Percentiles rank a stretch among this genome's conserved stretches.
phyloP scores from a whole-genome alignment of 345 rosid genomes.

The Rhodomyrtus tomentosa region DNA sequence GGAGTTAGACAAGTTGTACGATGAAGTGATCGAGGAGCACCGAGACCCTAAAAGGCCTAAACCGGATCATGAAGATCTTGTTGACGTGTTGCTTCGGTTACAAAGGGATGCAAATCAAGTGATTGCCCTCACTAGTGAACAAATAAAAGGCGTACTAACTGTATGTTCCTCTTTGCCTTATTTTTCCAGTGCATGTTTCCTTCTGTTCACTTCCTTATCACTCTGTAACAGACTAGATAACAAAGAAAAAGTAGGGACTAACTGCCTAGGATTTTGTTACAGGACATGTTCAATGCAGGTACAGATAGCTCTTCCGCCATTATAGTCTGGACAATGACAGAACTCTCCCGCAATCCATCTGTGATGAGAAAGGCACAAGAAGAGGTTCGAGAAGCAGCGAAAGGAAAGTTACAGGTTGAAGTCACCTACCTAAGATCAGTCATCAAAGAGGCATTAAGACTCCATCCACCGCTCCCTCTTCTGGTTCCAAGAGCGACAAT shows the following conservation, averaged over 20 bases:
- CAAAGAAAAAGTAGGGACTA: no score
- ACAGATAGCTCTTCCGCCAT: conserved; percentile 19
- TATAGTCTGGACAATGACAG: conserved; percentile 24
- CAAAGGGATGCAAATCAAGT: conserved; percentile 7
- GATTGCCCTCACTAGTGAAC: conserved; percentile 1
- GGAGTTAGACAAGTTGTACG: conserved; percentile 23
- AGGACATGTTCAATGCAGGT: conserved; percentile 37
- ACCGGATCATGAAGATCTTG: conserved; percentile 18
- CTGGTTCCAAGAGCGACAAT: conserved; percentile 27
- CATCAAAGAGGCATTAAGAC: conserved; percentile 18
- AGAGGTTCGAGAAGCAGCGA: conserved; percentile 12
- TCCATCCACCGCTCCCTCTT: conserved; percentile 26
- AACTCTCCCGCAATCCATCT: conserved; percentile 19
- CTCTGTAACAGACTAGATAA: no score
- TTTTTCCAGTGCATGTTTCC: no score
- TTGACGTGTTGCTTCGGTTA: conserved; percentile 17
- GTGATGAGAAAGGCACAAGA: conserved; percentile 14
- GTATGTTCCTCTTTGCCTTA: background rate
- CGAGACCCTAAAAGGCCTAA: conserved; percentile 6
- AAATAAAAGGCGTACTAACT: conserved; percentile 14
- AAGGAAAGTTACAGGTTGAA: conserved; percentile 6
- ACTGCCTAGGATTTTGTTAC: background rate
- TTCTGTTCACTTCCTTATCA: no score
- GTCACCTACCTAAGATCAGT: conserved; percentile 17
- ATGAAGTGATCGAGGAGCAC: conserved; percentile 21